A percentile compares a stretch with the other conserved stretches of the same genome.
phyloP scores from a whole-genome alignment of 2,329 filamentous ascomycete species.

The Nannizziopsis barbatae region DNA sequence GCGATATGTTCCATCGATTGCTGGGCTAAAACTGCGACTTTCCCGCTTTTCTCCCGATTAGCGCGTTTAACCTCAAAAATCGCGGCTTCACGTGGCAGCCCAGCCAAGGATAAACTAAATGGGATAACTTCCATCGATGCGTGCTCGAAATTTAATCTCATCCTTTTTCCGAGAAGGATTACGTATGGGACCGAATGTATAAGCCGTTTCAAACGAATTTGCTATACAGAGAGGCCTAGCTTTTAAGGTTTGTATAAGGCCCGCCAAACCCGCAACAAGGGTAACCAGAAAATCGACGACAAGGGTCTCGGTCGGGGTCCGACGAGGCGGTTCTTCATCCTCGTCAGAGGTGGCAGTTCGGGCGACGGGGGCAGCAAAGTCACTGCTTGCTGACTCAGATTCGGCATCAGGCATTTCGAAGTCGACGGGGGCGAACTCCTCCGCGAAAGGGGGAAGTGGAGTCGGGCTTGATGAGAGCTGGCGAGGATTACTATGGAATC shows the following conservation, averaged over 20 bases:
- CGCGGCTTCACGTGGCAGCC: slow-evolving; percentile 8
- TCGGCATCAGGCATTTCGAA: slow-evolving; percentile 7
- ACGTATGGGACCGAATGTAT: slow-evolving; percentile 12
- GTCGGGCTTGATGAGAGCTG: slow-evolving; percentile 7
- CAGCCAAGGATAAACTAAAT: slow-evolving; percentile 7
- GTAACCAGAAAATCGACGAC: slow-evolving; percentile 15
- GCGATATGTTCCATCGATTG: slow-evolving; percentile 15
- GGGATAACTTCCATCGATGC: slow-evolving; percentile 15
- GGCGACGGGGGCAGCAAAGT: slow-evolving; percentile 1
- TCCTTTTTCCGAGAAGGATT: slow-evolving; percentile 6
- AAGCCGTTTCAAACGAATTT: slow-evolving; percentile 13
- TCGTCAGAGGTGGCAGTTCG: slow-evolving; percentile 2
- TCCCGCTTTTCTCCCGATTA: not conserved
- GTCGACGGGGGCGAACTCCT: slow-evolving; percentile 2
- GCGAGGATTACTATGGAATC: not conserved
- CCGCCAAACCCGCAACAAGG: slow-evolving; percentile 10
- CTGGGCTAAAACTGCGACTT: slow-evolving; percentile 11
- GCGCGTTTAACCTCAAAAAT: slow-evolving; percentile 15
- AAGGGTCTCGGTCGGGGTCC: slow-evolving; percentile 15
- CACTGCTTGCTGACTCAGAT: slow-evolving; percentile 1
- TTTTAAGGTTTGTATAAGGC: slow-evolving; percentile 11
- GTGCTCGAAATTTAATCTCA: slow-evolving; percentile 9
- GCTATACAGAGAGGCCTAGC: slow-evolving; percentile 13
- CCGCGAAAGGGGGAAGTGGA: not conserved
- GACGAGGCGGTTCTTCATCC: slow-evolving; percentile 12